Evolutionary conservation across 495 filamentous ascomycete genomes (phyloP), one percentile per base, ranked within the genome.

Genomic region (Aspergillus panamensis): DNA sequence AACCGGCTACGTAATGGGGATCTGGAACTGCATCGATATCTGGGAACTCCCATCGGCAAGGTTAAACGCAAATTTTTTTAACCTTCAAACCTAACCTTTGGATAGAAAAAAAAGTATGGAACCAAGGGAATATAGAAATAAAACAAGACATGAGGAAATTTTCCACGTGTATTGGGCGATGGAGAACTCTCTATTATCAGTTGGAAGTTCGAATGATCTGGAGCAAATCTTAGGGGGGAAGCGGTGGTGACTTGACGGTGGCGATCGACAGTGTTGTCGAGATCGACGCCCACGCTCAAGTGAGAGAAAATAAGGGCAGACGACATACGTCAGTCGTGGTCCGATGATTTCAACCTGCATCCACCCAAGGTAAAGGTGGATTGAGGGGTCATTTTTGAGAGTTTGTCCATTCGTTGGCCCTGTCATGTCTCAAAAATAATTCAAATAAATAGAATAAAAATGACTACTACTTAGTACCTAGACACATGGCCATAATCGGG

Each of bases 341-440:
- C 58, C 60, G 52, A 66, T 65, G 63, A 65, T 59, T 60, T 65
- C 63, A 65, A 44, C 57, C 42, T 58, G 60, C 63, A 66, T 62
- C 54, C 48, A 30, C 54, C 44, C 14, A 39, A 19, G 33, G 52
- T 10, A 49, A 49, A 13, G 31, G 4, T 4, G 21, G 25, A 30
- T 31, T 16, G 45, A 45, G 19, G 32, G 31, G 44, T 45, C 21
- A 30, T 25, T 25, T 5, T 5, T 25, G 25, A 25, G 25, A 25
- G 25, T 25, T 25, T 25, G 25, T 5, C 2, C 5, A 5, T 25
- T 25, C 25, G 25, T 25, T 25, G 25, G 25, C 25, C 5, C 25
- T 25, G 25, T 25, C 25, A 25, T 25, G 25, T 25, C 25, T 25
- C 25, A 25, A 25, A 25, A 25, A n/a, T n/a, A n/a, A n/a, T n/a